Evolutionary conservation across 352 stramenopile genomes (phyloP).

Genomic region (Phytopythium kandeliae): DNA sequence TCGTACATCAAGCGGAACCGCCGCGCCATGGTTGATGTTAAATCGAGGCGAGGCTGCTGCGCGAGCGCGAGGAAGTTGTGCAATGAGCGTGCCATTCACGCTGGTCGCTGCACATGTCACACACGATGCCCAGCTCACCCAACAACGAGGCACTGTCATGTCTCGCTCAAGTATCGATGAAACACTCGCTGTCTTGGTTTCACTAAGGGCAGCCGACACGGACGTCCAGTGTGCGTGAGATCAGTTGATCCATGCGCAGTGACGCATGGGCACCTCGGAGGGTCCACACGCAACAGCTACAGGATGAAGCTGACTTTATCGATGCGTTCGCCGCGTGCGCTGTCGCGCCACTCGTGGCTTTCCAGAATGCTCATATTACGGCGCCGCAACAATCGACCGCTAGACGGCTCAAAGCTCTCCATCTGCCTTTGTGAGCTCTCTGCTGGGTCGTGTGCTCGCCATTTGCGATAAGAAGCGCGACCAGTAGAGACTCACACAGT

Average conservation of each 20-base stretch:
- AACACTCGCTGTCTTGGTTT: background rate
- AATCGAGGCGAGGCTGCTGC: too few species aligned
- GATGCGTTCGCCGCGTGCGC: background rate
- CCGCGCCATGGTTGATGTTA: conserved; percentile 2
- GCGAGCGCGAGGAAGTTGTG: background rate
- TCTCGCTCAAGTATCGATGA: background rate
- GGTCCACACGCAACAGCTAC: too few species aligned
- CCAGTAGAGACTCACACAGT: conserved; percentile 46
- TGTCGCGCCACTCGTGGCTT: background rate
- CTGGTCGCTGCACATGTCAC: too few species aligned
- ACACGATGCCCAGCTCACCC: too few species aligned
- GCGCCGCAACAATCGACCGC: too few species aligned
- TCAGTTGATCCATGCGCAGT: too few species aligned
- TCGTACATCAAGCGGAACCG: conserved; percentile 39
- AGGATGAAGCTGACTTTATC: too few species aligned
- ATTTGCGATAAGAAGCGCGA: conserved; percentile 44
- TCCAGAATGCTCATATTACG: too few species aligned
- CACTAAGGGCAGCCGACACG: background rate
- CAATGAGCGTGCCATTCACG: conserved; percentile 1
- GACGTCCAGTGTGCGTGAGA: too few species aligned
- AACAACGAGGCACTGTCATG: background rate
- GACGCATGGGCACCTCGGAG: too few species aligned
- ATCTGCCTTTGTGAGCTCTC: background rate
- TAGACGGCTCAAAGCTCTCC: background rate
- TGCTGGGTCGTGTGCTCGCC: conserved; percentile 18